Evolutionary conservation across 192 early-diverging fungal species (phyloP).

Genomic region (Backusella liffmaniae): DNA sequence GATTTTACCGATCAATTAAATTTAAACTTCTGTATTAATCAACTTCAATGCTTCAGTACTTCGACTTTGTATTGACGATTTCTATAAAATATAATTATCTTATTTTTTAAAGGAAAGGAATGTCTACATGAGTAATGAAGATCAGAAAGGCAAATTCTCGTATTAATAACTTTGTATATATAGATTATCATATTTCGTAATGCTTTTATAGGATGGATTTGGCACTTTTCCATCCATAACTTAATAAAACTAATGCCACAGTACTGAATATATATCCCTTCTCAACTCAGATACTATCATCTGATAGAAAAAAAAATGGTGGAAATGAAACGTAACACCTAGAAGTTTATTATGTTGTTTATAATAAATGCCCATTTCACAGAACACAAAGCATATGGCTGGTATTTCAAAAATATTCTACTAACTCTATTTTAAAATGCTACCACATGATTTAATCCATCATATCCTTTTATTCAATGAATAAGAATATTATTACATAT

Average conservation of each 20-base stretch:
- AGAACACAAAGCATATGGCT: neutral
- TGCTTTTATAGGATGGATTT: neutral
- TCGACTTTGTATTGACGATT: neutral
- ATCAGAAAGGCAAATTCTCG: neutral
- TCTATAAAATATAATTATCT: neutral
- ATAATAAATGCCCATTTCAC: neutral
- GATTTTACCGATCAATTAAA: neutral
- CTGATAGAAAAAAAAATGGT: neutral
- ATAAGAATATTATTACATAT: too few relatives aligned
- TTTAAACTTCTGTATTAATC: neutral
- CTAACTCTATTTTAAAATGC: neutral
- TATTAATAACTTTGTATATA: neutral
- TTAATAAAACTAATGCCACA: neutral
- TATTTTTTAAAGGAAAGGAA: neutral
- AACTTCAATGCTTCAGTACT: neutral
- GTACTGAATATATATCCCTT: neutral
- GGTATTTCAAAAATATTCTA: neutral
- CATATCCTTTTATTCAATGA: too few relatives aligned
- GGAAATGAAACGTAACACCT: neutral
- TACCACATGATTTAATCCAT: neutral
- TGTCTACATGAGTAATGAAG: neutral
- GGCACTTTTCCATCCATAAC: neutral
- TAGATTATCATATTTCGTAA: neutral
- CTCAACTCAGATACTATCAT: neutral
- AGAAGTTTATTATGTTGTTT: neutral